Evolutionary conservation across 306 rosid species (phyloP).

Genomic region (Dalbergia cultrata): DNA sequence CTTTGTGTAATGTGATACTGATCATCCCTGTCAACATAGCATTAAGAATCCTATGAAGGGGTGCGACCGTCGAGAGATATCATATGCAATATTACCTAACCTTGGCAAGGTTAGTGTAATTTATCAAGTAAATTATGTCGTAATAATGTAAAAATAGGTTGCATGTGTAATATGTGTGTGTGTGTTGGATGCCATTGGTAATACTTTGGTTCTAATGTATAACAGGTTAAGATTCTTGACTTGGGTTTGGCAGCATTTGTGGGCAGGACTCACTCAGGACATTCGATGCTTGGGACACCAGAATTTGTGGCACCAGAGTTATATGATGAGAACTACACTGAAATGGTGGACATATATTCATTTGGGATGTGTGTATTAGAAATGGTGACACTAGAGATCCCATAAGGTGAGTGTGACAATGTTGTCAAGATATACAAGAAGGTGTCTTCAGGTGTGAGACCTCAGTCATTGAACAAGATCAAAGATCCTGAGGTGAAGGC

Average conservation of each 20-base stretch:
- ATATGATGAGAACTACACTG: constrained; percentile 85
- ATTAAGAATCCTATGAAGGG: too few species aligned
- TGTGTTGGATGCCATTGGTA: too few species aligned
- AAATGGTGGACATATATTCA: constrained; percentile 91
- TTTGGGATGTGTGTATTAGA: constrained; percentile 92
- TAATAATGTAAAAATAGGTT: too few species aligned
- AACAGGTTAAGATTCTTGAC: constrained; percentile 93
- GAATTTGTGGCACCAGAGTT: constrained; percentile 97
- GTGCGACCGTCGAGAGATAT: too few species aligned
- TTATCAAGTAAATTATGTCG: too few species aligned
- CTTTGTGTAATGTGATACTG: too few species aligned
- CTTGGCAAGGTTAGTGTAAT: too few species aligned
- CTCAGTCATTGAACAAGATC: constrained; percentile 70
- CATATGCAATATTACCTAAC: too few species aligned
- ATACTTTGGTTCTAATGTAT: background rate
- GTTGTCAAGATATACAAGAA: constrained; percentile 85
- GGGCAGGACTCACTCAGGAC: constrained; percentile 81
- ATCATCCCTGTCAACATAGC: too few species aligned
- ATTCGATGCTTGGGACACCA: constrained; percentile 87
- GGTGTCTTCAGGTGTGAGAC: constrained; percentile 80
- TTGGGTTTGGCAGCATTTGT: constrained; percentile 90
- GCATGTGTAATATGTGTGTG: too few species aligned
- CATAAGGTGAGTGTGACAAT: constrained; percentile 87
- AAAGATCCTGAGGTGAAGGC: constrained; percentile 64
- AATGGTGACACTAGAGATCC: constrained; percentile 87